Evolutionary conservation across 2,329 filamentous ascomycete genomes (phyloP).

Genomic region (Paecilomyces dactylethromorphus): DNA sequence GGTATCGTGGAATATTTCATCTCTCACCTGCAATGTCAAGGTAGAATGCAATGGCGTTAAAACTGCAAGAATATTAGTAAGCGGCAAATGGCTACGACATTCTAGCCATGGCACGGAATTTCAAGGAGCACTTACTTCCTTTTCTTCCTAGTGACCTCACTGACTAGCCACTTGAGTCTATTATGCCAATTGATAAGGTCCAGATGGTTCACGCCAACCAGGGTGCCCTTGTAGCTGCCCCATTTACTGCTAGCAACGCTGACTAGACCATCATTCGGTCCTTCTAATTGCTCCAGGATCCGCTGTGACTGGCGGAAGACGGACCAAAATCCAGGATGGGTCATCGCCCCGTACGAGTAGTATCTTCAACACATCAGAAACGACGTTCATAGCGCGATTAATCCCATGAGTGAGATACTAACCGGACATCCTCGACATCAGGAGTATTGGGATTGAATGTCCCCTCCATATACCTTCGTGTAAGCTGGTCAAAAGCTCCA

Average conservation of each 20-base stretch:
- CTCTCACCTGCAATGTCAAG: slow-evolving; percentile 57
- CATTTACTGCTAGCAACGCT: slow-evolving; percentile 54
- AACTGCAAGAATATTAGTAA: slow-evolving; percentile 32
- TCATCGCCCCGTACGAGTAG: slow-evolving; percentile 57
- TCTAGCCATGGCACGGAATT: background rate
- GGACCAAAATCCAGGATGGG: slow-evolving; percentile 50
- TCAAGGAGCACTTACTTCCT: slow-evolving; percentile 38
- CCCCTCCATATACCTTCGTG: slow-evolving; percentile 50
- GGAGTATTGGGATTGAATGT: slow-evolving; percentile 55
- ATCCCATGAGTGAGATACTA: background rate
- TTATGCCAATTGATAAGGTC: slow-evolving; percentile 64
- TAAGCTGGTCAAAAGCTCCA: slow-evolving; percentile 57
- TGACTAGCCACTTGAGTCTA: slow-evolving; percentile 52
- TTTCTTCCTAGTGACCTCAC: slow-evolving; percentile 50
- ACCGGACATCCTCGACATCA: slow-evolving; percentile 47
- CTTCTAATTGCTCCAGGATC: slow-evolving; percentile 49
- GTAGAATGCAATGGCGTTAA: slow-evolving; percentile 60
- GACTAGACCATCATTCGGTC: slow-evolving; percentile 57
- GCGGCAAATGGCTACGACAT: slow-evolving; percentile 2
- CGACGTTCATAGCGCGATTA: background rate
- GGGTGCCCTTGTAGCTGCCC: slow-evolving; percentile 57
- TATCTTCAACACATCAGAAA: slow-evolving; percentile 34
- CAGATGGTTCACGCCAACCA: slow-evolving; percentile 58
- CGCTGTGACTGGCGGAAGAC: slow-evolving; percentile 52
- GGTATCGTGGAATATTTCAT: background rate